Base-by-base conservation (phyloP, 768 basidiomycete species). In the Serpula lacrymans region DNA sequence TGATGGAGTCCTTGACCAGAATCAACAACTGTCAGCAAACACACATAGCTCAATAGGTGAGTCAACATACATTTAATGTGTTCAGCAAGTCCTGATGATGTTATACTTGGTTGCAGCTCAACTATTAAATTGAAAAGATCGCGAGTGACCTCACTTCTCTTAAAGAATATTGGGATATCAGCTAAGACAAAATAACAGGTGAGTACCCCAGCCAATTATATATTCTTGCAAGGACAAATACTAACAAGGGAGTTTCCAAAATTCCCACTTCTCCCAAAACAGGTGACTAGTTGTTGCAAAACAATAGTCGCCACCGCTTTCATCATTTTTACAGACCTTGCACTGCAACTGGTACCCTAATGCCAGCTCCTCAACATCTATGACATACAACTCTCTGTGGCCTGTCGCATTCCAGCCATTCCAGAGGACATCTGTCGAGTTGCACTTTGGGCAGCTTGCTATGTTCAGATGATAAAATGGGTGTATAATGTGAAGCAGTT, bases 41-140 rank as follows among this genome's bases (percentile, higher is more conserved):
- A n/a, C n/a, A n/a, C n/a, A 26, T 21, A 22, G 9, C n/a, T 25
- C 30, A 14, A 21, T 14, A n/a, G 13, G 25, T 21, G 22, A 6
- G 16, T 13, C n/a, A 2, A 46, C 54, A 28, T 45, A 55, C 48
- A 49, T 28, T 49, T 47, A 26, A 58, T 49, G 25, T 55, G 21
- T 39, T 60, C 53, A 2, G 47, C 47, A 4, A 59, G 39, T 13
- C 42, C 48, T 2, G 33, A 44, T 7, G 59, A 47, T 3, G 53
- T 57, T 13, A 28, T 39, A 1, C 47, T 44, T 2, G 34, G 51
- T 1, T 49, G 38, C 5, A 61, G 6, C 45, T 59, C 55, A n/a
- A 54, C 29, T 11, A 61, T 50, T 1, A 57, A 16, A 32, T 58
- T 43, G 30, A 47, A 56, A 2, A 61, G 48, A 3, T 59, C 51